Evolutionary conservation across 2,329 filamentous ascomycete species (phyloP), one percentile per base, ranked within the genome.

Genomic region (Penicillium sp.): DNA sequence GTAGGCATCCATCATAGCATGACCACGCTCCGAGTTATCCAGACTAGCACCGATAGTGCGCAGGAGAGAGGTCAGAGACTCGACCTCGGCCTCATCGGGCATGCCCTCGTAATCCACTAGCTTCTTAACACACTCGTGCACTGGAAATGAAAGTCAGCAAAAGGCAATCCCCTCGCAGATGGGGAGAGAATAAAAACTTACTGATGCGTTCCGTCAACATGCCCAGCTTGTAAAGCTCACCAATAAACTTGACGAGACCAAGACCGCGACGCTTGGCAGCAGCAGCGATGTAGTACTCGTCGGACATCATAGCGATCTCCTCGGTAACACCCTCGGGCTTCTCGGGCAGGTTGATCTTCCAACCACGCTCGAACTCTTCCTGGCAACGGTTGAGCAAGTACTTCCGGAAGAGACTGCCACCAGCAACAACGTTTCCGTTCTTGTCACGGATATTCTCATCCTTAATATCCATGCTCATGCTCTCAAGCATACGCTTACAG

Each of bases 41-140:
- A 99, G 86, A 70, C 91, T 92, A 63, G 78, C 82, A 78, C 94
- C 94, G 58, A 99, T 95, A 35, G 94, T 96, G 62, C 88, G 86
- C 55, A 99, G 83, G 57, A 99, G 81, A 77, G 95, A 96, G 65
- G 87, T 91, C 74, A 99, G 85, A 62, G 90, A 95, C 80, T 99
- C 94, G 54, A 99, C 88, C 72, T 96, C 92, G 48, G 92, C 89
- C 76, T 99, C 94, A 64, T 99, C 94, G 40, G 94, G 94, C 55
- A 90, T 79, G 56, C 90, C 91, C 68, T 92, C 88, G 74, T 95
- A 97, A 76, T 99, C 92, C 61, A 99, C 89, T 58, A 99, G 83
- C 76, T 95, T 96, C 78, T 91, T 87, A 25, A 99, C 91, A 82
- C 94, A 99, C 75, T 96, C 90, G 79, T 99, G 92, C 94, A 99